Conservation (phyloP, 2,329 filamentous ascomycete genomes). For the Claviceps sp. region DNA sequence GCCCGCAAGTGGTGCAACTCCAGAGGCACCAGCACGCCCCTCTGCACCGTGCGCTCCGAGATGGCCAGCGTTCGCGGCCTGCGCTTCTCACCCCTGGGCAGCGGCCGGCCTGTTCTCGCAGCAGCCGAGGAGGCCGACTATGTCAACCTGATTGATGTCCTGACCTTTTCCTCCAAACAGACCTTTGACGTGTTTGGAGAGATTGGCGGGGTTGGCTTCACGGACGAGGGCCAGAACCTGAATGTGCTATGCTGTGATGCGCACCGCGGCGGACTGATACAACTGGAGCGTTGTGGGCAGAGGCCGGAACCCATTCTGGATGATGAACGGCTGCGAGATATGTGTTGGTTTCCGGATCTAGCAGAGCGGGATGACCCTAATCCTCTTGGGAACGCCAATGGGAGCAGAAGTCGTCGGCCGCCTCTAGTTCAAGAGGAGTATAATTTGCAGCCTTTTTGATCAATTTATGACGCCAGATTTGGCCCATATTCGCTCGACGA, state of each 20-base stretch:
- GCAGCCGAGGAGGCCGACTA: conserved; percentile 66
- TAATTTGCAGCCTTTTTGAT: conserved; percentile 12
- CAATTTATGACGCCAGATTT: neutral
- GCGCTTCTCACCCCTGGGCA: conserved; percentile 58
- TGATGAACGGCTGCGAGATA: conserved; percentile 8
- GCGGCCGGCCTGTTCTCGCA: conserved; percentile 52
- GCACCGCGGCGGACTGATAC: conserved; percentile 52
- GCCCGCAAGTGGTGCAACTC: conserved; percentile 52
- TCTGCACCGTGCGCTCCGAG: conserved; percentile 46
- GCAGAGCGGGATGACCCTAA: conserved; percentile 3
- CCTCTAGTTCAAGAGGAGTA: conserved; percentile 8
- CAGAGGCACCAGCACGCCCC: conserved; percentile 30
- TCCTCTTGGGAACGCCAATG: conserved; percentile 1
- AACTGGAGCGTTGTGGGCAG: conserved; percentile 37
- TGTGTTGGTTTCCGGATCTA: neutral
- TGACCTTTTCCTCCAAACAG: conserved; percentile 51
- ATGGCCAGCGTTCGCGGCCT: conserved; percentile 58
- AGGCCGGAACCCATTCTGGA: conserved; percentile 14
- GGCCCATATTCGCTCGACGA: no score
- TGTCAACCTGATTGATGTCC: conserved; percentile 56
- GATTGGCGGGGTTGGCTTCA: conserved; percentile 54
- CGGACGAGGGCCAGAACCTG: conserved; percentile 54
- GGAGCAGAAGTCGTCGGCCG: conserved; percentile 3
- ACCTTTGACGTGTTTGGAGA: conserved; percentile 63
- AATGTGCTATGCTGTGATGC: conserved; percentile 54